Conservation (phyloP, 2,329 filamentous ascomycete species). For the Dothistroma pini region DNA sequence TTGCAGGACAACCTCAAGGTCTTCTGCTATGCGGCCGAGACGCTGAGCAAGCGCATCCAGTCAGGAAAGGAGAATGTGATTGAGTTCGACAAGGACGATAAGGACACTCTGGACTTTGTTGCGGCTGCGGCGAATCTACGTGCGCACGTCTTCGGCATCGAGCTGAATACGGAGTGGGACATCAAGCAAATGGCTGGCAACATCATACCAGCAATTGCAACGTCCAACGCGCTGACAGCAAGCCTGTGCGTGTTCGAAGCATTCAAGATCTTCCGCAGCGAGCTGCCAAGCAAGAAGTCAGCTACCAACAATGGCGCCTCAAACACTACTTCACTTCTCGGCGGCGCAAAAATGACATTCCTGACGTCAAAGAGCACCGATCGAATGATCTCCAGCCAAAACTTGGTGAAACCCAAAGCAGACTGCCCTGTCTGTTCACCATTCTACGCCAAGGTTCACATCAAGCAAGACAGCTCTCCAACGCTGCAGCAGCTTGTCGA, state of each 20-base stretch:
- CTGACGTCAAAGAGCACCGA: constrained; percentile 63
- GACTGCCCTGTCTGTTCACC: constrained; percentile 72
- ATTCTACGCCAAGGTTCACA: constrained; percentile 26
- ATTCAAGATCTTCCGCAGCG: constrained; percentile 77
- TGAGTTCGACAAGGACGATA: constrained; percentile 94
- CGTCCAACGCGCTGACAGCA: constrained; percentile 94
- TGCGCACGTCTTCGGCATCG: constrained; percentile 84
- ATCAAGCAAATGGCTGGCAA: constrained; percentile 99
- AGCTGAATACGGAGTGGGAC: constrained; percentile 85
- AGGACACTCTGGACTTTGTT: constrained; percentile 93
- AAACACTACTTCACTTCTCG: constrained; percentile 20
- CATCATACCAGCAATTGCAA: constrained; percentile 97
- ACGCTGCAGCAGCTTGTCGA: constrained; percentile 79
- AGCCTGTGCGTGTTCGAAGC: constrained; percentile 87
- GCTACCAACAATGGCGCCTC: constrained; percentile 9
- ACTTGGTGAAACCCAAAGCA: constrained; percentile 64
- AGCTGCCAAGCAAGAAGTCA: constrained; percentile 29
- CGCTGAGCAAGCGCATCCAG: constrained; percentile 70
- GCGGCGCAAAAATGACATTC: constrained; percentile 69
- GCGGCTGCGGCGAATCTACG: constrained; percentile 85
- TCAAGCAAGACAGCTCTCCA: constrained; percentile 53
- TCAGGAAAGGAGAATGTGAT: constrained; percentile 57
- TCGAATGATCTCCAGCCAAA: constrained; percentile 56
- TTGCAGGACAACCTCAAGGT: constrained; percentile 78
- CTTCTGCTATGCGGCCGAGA: constrained; percentile 77